These are phyloP conservation scores for Malus domestica DNA, from an alignment of 306 rosid species.

Conservation along the genomic window DNA sequence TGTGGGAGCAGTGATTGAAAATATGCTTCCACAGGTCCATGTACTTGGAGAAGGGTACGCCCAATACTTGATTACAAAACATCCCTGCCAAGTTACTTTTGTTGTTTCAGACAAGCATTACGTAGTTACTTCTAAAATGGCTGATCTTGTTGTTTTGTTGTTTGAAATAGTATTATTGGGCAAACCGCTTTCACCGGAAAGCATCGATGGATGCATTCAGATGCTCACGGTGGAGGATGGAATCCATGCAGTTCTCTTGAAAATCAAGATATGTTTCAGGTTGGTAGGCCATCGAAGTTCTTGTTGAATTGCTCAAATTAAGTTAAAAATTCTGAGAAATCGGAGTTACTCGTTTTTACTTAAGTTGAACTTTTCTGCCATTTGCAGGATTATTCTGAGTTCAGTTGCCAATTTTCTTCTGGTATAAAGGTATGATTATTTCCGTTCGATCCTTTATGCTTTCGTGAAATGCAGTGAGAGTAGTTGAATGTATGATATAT, in stretches of 20 bases:
- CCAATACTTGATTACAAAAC: neutral
- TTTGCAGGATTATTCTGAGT: conserved; percentile 43
- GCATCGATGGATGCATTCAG: conserved; percentile 60
- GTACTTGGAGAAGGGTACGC: conserved; percentile 78
- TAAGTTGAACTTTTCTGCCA: conserved; percentile 1
- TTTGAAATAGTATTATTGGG: conserved; percentile 52
- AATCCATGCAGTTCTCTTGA: conserved; percentile 21
- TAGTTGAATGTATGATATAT: neutral
- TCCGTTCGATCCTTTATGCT: neutral
- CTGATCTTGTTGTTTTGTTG: conserved; percentile 13
- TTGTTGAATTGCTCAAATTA: neutral
- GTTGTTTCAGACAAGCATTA: neutral
- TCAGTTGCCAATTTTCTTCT: conserved; percentile 47
- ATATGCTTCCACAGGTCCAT: conserved; percentile 51
- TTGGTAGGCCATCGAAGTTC: neutral
- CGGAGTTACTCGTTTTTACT: conserved; percentile 1
- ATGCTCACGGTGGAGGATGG: conserved; percentile 31
- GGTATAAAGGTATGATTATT: conserved; percentile 66
- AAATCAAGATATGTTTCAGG: conserved; percentile 31
- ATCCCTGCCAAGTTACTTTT: neutral
- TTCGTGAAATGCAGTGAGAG: neutral
- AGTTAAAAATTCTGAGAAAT: neutral
- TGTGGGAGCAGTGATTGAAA: conserved; percentile 35
- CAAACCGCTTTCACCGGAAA: conserved; percentile 68
- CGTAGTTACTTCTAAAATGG: neutral